Percentiles rank a stretch among this genome's conserved stretches.
Evolutionary conservation across 768 basidiomycete species (phyloP).

Genomic region (Lentinula raphanica): DNA sequence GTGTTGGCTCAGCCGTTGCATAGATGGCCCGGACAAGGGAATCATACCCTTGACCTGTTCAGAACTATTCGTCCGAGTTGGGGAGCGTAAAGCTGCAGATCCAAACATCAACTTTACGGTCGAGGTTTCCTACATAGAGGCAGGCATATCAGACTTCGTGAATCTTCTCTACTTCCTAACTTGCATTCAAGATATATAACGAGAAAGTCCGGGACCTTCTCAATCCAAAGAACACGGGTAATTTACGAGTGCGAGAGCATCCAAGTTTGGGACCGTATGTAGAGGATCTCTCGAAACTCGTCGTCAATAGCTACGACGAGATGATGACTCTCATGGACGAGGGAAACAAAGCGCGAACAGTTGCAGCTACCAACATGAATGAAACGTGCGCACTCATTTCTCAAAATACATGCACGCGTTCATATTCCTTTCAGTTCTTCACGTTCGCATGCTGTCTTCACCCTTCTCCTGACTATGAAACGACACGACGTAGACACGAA

Average conservation of each 20-base stretch:
- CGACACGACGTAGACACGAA: slow-evolving; percentile 78
- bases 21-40: slow-evolving; percentile 93
- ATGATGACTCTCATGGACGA: slow-evolving; percentile 99
- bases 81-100: slow-evolving; percentile 55
- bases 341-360: slow-evolving; percentile 96
- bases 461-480: slow-evolving; percentile 90
- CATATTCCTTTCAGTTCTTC: slow-evolving; percentile 65
- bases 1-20: slow-evolving; percentile 1
- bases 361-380: slow-evolving; percentile 99
- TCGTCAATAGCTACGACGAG: slow-evolving; percentile 86
- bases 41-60: slow-evolving; percentile 95
- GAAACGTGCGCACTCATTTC: slow-evolving; percentile 66
- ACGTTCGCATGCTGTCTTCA: slow-evolving; percentile 97
- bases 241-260: slow-evolving; percentile 95
- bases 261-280: slow-evolving; percentile 97
- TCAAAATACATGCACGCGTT: no score
- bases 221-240: slow-evolving; percentile 95
- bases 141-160: slow-evolving; percentile 22
- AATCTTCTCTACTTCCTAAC: neutral
- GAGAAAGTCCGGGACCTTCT: slow-evolving; percentile 97
- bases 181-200: slow-evolving; percentile 71
- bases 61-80: slow-evolving; percentile 85
- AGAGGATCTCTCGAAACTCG: slow-evolving; percentile 91
- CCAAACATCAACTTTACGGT: slow-evolving; percentile 78
- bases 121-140: slow-evolving; percentile 98